A percentile compares a stretch with the other conserved stretches of the same genome.
phyloP scores from a whole-genome alignment of 441 rosid genomes.

The Jatropha podagrica region DNA sequence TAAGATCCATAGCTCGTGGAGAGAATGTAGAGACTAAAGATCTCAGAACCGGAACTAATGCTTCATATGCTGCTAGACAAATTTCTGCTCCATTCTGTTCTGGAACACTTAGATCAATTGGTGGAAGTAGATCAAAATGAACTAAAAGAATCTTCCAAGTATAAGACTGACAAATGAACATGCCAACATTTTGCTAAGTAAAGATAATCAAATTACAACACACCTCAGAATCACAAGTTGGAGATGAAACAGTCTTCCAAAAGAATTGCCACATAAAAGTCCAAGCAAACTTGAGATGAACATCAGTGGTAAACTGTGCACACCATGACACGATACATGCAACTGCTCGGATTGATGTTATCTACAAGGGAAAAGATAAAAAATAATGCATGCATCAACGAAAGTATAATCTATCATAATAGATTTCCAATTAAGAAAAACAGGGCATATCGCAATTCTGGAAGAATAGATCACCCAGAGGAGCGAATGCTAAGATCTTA shows the following conservation, averaged over 20 bases:
- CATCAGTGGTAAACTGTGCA: conserved; percentile 40
- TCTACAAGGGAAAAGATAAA: conserved; percentile 38
- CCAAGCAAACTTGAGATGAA: conserved; percentile 47
- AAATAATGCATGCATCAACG: conserved; percentile 8
- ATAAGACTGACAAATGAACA: neutral
- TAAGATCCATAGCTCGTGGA: conserved; percentile 48
- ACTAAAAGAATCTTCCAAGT: conserved; percentile 8
- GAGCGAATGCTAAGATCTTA: neutral
- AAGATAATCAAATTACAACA: conserved; percentile 21
- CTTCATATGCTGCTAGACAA: conserved; percentile 79
- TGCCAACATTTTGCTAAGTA: conserved; percentile 17
- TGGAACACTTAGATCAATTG: conserved; percentile 33
- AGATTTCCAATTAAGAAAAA: neutral
- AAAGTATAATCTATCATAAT: neutral
- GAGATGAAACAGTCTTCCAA: conserved; percentile 51
- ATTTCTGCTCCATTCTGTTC: conserved; percentile 78
- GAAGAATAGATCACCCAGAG: neutral
- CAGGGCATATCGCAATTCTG: neutral
- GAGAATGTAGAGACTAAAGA: conserved; percentile 49
- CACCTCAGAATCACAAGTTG: conserved; percentile 69
- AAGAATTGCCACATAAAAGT: conserved; percentile 70
- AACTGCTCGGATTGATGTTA: conserved; percentile 61
- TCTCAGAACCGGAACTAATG: conserved; percentile 59
- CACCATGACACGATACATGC: conserved; percentile 61
- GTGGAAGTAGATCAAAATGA: conserved; percentile 16